phyloP scores from a whole-genome alignment of 805 yeast genomes.

The Vanderwaltozyma tropicalis region DNA sequence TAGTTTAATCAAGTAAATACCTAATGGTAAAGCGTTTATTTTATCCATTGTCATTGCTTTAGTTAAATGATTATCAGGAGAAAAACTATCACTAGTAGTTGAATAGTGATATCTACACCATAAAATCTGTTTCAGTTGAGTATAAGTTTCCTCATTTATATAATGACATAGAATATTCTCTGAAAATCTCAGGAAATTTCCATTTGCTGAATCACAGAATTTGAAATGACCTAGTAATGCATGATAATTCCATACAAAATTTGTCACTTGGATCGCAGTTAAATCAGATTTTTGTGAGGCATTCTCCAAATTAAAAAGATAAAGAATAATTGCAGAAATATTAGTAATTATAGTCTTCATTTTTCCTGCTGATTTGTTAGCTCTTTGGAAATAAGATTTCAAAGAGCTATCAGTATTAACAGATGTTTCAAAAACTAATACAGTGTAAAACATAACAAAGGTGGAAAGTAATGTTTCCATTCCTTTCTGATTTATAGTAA shows the following conservation, averaged over 20 bases:
- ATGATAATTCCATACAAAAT: conserved; percentile 51
- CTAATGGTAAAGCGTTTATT: conserved; percentile 21
- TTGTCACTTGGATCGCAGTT: conserved; percentile 5
- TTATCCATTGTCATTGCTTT: conserved; percentile 31
- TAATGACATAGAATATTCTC: conserved; percentile 43
- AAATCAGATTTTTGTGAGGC: background rate
- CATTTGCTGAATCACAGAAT: conserved; percentile 57
- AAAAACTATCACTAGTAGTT: conserved; percentile 47
- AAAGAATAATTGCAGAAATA: conserved; percentile 12
- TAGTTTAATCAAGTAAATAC: conserved; percentile 29
- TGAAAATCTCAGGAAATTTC: conserved; percentile 49
- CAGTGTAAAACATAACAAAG: conserved; percentile 37
- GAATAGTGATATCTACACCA: conserved; percentile 68
- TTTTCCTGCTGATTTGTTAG: conserved; percentile 34
- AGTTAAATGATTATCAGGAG: conserved; percentile 58
- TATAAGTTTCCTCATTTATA: conserved; percentile 40
- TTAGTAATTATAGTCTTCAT: conserved; percentile 38
- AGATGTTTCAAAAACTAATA: conserved; percentile 44
- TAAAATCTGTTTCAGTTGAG: conserved; percentile 66
- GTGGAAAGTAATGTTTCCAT: conserved; percentile 19
- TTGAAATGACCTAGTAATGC: conserved; percentile 58
- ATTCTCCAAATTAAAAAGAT: conserved; percentile 5
- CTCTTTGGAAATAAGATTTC: conserved; percentile 34
- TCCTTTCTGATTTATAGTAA: conserved; percentile 1
- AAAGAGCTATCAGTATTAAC: conserved; percentile 30